Percentiles rank a stretch among this genome's conserved stretches.
Conservation (phyloP, 164 flowering plant species). For the Sedum album region DNA sequence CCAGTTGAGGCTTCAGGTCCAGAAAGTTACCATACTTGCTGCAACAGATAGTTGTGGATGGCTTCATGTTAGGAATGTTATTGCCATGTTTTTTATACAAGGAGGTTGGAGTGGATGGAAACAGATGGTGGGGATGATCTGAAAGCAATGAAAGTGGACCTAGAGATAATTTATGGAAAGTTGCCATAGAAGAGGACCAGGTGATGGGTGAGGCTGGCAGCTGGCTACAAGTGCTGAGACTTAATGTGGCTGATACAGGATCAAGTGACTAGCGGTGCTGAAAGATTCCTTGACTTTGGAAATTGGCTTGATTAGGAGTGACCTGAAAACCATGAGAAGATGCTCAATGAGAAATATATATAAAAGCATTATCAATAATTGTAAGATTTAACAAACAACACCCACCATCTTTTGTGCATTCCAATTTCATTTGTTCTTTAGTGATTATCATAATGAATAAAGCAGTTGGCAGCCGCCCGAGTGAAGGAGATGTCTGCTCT, state of each 20-base stretch:
- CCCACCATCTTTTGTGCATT: background rate
- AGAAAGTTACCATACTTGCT: slow-evolving; percentile 45
- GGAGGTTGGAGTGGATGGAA: background rate
- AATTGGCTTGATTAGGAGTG: slow-evolving; percentile 2
- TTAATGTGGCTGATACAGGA: background rate
- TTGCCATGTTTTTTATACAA: slow-evolving; percentile 2
- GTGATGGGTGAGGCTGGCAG: background rate
- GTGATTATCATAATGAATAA: background rate
- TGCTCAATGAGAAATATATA: background rate
- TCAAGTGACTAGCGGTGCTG: background rate
- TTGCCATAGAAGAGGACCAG: slow-evolving; percentile 21
- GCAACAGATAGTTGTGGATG: slow-evolving; percentile 11
- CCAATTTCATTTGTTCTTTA: background rate
- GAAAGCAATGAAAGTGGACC: slow-evolving; percentile 10
- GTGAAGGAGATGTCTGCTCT: too few species aligned
- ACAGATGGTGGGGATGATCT: background rate
- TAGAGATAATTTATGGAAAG: slow-evolving; percentile 15
- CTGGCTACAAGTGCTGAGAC: background rate
- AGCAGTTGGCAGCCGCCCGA: background rate
- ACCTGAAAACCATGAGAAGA: background rate
- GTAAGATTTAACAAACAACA: background rate
- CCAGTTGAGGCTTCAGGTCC: slow-evolving; percentile 40
- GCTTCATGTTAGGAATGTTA: background rate
- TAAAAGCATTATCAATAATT: background rate
- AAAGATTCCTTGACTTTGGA: background rate